Evolutionary conservation across 176 grass and related monocot species (phyloP).

Genomic region (Cenchrus purpureus): DNA sequence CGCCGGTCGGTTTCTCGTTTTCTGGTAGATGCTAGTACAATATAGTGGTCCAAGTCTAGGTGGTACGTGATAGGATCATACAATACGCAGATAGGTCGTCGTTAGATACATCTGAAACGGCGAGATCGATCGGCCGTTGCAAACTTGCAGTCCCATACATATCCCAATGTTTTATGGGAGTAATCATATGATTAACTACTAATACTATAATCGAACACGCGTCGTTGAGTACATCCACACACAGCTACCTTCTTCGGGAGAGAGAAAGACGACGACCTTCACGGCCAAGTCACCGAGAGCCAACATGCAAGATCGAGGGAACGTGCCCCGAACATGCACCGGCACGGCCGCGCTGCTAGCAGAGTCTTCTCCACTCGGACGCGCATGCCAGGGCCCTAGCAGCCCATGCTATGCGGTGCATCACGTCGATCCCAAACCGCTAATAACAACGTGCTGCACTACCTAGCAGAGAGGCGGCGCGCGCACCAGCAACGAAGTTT

Average conservation of each 20-base stretch:
- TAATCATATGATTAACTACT: background rate
- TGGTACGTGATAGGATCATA: background rate
- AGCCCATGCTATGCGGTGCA: background rate
- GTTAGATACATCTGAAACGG: background rate
- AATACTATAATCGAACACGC: background rate
- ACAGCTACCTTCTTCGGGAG: background rate
- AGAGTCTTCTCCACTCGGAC: background rate
- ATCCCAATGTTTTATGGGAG: background rate
- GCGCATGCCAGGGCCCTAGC: background rate
- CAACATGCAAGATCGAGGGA: background rate
- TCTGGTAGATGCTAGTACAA: background rate
- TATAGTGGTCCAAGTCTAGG: background rate
- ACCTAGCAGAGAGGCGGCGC: background rate
- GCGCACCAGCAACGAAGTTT: background rate
- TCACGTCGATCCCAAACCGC: background rate
- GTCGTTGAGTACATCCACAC: background rate
- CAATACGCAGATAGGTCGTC: background rate
- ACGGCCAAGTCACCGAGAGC: background rate
- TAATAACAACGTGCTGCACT: background rate
- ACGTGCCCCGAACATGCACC: background rate
- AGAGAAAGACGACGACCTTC: background rate
- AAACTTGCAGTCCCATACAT: background rate
- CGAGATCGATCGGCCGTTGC: background rate
- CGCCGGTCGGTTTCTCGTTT: conserved; percentile 23
- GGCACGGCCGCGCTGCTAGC: background rate